A percentile compares a stretch with the other conserved stretches of the same genome.
phyloP scores from a whole-genome alignment of 23 red algal genomes.

The Gracilaria domingensis region DNA sequence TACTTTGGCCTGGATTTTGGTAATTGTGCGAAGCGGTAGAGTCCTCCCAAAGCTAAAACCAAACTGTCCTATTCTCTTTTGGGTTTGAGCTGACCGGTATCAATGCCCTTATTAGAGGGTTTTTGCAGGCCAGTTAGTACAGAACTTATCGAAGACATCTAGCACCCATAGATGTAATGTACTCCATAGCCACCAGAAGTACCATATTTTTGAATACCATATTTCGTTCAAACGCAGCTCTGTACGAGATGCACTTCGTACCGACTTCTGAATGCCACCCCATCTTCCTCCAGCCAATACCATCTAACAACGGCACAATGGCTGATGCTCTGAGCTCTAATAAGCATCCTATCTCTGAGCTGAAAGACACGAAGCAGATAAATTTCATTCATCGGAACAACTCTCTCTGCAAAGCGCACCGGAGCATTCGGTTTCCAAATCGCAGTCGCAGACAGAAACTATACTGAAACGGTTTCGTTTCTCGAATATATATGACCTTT shows the following conservation, averaged over 20 bases:
- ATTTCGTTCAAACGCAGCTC: not conserved
- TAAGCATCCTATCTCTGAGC: no score
- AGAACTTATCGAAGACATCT: not conserved
- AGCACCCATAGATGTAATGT: not conserved
- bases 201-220: not conserved
- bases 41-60: no score
- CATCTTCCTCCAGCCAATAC: not conserved
- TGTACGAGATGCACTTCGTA: not conserved
- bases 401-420: not conserved
- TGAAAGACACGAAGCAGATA: not conserved
- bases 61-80: no score
- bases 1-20: no score
- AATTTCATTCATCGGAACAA: not conserved
- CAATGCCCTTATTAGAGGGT: no score
- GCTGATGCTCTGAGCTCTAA: no score
- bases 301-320: not conserved
- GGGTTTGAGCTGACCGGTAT: no score
- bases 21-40: no score
- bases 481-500: conserved; percentile 4
- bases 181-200: not conserved
- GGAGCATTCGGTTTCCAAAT: not conserved
- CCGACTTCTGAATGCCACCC: no score
- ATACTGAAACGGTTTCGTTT: conserved; percentile 19
- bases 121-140: not conserved
- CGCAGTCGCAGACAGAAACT: not conserved